Evolutionary conservation across 2,329 filamentous ascomycete genomes (phyloP).

Genomic region (Lasiodiplodia hormozganensis): DNA sequence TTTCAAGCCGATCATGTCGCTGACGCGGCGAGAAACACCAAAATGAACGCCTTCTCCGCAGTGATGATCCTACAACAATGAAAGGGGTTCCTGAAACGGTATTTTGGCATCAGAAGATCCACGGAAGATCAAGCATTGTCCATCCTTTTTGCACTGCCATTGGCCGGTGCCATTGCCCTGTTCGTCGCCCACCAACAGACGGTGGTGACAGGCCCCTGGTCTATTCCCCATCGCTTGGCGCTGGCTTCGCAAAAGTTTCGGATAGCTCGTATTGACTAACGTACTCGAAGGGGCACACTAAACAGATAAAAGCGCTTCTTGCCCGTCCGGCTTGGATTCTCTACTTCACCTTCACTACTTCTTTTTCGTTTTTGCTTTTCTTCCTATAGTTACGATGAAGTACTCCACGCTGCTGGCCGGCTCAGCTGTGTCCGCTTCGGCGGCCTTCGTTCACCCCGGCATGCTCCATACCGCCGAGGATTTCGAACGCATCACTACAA

Average conservation of each 20-base stretch:
- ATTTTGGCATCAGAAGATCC: background rate
- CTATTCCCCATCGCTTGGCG: background rate
- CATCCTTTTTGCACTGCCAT: background rate
- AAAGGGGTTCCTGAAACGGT: conserved; percentile 4
- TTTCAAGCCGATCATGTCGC: conserved; percentile 3
- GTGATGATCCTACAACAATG: background rate
- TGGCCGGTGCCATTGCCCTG: background rate
- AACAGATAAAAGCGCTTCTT: conserved; percentile 5
- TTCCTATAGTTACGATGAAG: background rate
- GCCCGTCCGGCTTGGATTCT: background rate
- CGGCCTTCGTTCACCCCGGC: conserved; percentile 42
- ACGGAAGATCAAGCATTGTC: background rate
- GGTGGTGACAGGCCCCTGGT: background rate
- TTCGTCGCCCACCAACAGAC: background rate
- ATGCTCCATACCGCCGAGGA: conserved; percentile 47
- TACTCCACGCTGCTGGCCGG: conserved; percentile 8
- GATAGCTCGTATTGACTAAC: background rate
- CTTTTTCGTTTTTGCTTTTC: background rate
- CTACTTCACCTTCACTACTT: background rate
- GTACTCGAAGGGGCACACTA: background rate
- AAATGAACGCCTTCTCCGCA: conserved; percentile 6
- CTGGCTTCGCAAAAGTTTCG: background rate
- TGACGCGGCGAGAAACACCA: background rate
- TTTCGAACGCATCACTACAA: conserved; percentile 50
- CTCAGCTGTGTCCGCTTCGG: conserved; percentile 17